These are phyloP conservation scores for Candida wancherniae DNA, from an alignment of 805 yeast genomes.

Conservation along the genomic window DNA sequence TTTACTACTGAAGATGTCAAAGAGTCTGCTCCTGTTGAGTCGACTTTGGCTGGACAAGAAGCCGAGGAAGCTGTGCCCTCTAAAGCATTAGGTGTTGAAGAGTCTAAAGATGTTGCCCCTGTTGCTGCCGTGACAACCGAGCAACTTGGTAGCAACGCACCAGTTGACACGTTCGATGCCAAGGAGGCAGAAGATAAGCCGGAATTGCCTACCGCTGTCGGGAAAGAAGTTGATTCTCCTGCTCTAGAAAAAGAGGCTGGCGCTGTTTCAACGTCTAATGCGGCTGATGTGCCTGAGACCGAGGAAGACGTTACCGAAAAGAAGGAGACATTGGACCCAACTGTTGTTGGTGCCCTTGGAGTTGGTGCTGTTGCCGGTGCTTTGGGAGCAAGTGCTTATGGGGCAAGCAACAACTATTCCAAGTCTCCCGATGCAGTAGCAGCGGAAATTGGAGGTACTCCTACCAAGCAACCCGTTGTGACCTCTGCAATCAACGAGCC, in stretches of 20 bases:
- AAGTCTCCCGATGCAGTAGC: slow-evolving; percentile 8
- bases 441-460: slow-evolving; percentile 3
- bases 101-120: neutral
- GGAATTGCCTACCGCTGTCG: no score
- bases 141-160: slow-evolving; percentile 5
- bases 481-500: slow-evolving; percentile 12
- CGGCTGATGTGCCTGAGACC: slow-evolving; percentile 2
- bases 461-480: slow-evolving; percentile 7
- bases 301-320: slow-evolving; percentile 5
- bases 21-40: slow-evolving; percentile 3
- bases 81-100: neutral
- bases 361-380: slow-evolving; percentile 15
- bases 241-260: slow-evolving; percentile 3
- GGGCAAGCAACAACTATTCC: neutral
- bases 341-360: slow-evolving; percentile 12
- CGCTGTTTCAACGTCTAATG: slow-evolving; percentile 2
- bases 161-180: slow-evolving; percentile 3
- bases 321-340: slow-evolving; percentile 14
- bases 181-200: slow-evolving; percentile 2
- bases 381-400: slow-evolving; percentile 6
- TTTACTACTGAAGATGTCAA: neutral
- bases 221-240: no score
- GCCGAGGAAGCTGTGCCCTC: slow-evolving; percentile 4
- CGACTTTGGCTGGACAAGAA: slow-evolving; percentile 1
- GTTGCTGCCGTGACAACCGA: neutral